These are phyloP conservation scores for Fusarium anguioides DNA, from an alignment of 2,329 filamentous ascomycete species.

Conservation along the genomic window DNA sequence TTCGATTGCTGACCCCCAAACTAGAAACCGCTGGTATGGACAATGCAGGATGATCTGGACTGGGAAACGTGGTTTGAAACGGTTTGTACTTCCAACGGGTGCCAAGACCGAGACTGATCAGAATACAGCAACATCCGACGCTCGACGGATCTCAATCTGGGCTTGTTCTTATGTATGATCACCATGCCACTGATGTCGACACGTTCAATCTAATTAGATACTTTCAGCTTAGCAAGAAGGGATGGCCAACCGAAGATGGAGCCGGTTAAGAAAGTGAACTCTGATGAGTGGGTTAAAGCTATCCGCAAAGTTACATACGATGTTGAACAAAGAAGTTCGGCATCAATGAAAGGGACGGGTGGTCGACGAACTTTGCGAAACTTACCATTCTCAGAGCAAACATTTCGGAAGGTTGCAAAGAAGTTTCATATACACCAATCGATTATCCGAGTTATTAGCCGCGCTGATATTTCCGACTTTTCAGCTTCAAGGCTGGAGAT, in stretches of 20 bases:
- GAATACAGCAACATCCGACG: background rate
- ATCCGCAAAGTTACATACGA: background rate
- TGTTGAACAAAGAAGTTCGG: no score
- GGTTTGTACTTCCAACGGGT: background rate
- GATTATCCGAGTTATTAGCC: background rate
- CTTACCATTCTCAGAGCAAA: background rate
- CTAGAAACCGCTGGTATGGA: constrained; percentile 7
- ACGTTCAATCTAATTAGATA: background rate
- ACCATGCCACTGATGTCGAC: fast-evolving
- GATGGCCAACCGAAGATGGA: background rate
- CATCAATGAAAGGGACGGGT: background rate
- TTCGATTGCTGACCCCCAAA: background rate
- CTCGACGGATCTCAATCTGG: background rate
- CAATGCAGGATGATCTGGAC: background rate
- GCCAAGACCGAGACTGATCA: fast-evolving
- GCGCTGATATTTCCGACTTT: constrained; percentile 6
- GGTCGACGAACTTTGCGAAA: background rate
- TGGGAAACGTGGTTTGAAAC: constrained; percentile 10
- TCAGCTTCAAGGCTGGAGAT: constrained; percentile 1
- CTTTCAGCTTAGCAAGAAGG: background rate
- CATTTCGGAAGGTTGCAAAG: background rate
- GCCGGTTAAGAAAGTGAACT: background rate
- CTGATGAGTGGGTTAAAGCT: background rate
- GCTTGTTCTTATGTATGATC: constrained; percentile 3
- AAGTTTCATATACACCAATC: constrained; percentile 1